These are phyloP conservation scores for Pigoraptor vietnamica DNA, from an alignment of 78 protist genomes.

Conservation along the genomic window DNA sequence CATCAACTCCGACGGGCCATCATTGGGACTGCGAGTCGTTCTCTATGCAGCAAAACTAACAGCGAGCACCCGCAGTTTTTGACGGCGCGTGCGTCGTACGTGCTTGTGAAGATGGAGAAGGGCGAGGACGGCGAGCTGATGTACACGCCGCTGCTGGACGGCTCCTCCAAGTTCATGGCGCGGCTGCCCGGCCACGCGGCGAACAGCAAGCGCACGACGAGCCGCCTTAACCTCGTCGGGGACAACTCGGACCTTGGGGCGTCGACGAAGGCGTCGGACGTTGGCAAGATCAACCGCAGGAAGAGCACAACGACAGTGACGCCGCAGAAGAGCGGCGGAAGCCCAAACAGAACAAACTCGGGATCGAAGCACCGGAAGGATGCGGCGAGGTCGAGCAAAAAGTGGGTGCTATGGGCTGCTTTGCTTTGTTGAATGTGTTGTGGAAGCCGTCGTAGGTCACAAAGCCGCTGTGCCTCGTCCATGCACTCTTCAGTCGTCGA, in stretches of 20 bases:
- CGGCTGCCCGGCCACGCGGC: not conserved
- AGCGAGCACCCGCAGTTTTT: not conserved
- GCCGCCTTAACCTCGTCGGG: not conserved
- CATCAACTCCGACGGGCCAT: too few relatives aligned
- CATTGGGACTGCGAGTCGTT: too few relatives aligned
- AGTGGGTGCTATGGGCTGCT: not conserved
- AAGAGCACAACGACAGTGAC: not conserved
- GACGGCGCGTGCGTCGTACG: not conserved
- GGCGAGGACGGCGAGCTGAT: not conserved
- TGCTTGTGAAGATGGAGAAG: not conserved
- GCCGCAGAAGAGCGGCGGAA: not conserved
- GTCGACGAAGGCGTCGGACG: too few relatives aligned
- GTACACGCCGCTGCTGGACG: not conserved
- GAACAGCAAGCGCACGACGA: not conserved
- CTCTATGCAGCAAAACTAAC: too few relatives aligned
- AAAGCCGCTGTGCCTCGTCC: not conserved
- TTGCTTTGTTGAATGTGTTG: not conserved
- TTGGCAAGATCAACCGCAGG: not conserved
- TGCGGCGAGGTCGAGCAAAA: not conserved
- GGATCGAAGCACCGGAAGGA: not conserved
- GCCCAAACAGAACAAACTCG: not conserved
- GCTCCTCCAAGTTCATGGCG: not conserved
- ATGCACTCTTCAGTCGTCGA: not conserved
- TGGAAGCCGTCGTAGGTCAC: too few relatives aligned
- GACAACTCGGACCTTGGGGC: not conserved